Percentiles rank a stretch among this genome's conserved stretches.
Conservation (phyloP, 495 filamentous ascomycete species). For the Aspergillus leporis region DNA sequence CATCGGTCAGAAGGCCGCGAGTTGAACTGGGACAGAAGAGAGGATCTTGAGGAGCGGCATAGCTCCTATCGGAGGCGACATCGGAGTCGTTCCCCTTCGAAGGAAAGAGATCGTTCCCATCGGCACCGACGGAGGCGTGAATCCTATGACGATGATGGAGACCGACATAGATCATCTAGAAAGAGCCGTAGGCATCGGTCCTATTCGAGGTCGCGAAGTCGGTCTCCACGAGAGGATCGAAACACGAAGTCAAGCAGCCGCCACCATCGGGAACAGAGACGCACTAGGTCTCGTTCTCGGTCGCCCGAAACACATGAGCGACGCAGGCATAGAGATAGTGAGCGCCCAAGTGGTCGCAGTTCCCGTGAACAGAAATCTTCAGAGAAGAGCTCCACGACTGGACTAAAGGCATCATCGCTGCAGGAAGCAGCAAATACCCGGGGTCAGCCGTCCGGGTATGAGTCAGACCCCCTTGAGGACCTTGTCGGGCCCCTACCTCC, state of each 20-base stretch:
- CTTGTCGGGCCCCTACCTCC: constrained; percentile 80
- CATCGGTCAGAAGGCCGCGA: constrained; percentile 14
- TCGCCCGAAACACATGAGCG: constrained; percentile 20
- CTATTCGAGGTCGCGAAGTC: constrained; percentile 37
- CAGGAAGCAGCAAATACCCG: not conserved
- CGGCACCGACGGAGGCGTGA: constrained; percentile 28
- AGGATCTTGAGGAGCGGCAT: constrained; percentile 17
- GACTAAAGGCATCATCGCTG: constrained; percentile 1
- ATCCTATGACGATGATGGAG: constrained; percentile 22
- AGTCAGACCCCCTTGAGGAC: constrained; percentile 77
- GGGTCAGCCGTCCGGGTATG: constrained; percentile 28
- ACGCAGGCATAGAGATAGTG: constrained; percentile 12
- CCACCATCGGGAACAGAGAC: constrained; percentile 30
- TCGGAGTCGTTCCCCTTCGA: constrained; percentile 30
- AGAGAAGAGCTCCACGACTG: constrained; percentile 5
- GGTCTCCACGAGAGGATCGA: constrained; percentile 31
- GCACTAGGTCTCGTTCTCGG: constrained; percentile 32
- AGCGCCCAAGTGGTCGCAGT: constrained; percentile 5
- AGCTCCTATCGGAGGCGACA: constrained; percentile 32
- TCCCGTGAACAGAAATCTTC: constrained; percentile 17
- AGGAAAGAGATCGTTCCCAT: constrained; percentile 31
- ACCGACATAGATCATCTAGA: constrained; percentile 21
- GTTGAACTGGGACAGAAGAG: constrained; percentile 20
- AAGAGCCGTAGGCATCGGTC: constrained; percentile 28
- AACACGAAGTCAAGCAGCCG: constrained; percentile 21